These are phyloP conservation scores for Rubia balearica DNA, from an alignment of 305 asterid genomes.

Conservation along the genomic window DNA sequence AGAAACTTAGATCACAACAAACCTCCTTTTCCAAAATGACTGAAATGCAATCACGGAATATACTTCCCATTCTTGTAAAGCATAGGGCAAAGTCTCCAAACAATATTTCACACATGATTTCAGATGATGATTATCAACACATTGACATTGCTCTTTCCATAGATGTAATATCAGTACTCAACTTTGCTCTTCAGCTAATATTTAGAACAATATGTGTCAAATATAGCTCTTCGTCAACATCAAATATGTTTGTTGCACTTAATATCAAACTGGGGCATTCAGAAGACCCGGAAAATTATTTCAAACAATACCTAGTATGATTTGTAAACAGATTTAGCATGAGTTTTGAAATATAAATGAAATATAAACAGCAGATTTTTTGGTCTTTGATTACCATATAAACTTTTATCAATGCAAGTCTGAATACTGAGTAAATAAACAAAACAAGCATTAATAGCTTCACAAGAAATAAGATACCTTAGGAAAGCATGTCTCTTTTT, in stretches of 20 bases:
- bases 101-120: neutral
- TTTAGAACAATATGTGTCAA: neutral
- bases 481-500: neutral
- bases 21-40: neutral
- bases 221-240: neutral
- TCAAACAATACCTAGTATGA: neutral
- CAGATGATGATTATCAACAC: conserved; percentile 1
- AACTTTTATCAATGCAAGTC: neutral
- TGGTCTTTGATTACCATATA: neutral
- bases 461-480: neutral
- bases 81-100: neutral
- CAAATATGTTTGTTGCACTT: neutral
- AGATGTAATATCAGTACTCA: neutral
- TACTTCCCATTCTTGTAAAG: neutral
- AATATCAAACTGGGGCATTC: neutral
- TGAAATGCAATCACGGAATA: neutral
- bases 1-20: neutral
- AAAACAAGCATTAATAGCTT: neutral
- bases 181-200: neutral
- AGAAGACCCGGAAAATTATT: neutral
- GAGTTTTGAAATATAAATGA: neutral
- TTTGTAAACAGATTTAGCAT: neutral
- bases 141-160: neutral
- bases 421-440: neutral
- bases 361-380: neutral